Conservation (phyloP, 495 filamentous ascomycete species). For the Xylaria longipes region DNA sequence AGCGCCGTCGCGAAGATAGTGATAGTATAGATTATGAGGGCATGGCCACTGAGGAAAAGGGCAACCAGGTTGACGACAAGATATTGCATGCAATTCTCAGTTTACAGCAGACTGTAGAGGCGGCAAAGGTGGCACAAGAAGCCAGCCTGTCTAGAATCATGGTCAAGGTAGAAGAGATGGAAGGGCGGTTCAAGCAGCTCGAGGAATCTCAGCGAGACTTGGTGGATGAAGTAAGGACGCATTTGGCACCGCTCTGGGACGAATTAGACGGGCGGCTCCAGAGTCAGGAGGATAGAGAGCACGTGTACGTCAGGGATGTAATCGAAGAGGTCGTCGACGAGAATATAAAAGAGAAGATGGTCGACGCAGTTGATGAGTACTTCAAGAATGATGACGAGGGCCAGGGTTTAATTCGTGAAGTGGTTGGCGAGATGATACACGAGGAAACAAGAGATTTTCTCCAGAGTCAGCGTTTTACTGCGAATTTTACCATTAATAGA, state of each 20-base stretch:
- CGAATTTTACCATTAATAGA: background rate
- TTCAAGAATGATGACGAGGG: background rate
- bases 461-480: conserved; percentile 5
- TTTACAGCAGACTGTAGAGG: background rate
- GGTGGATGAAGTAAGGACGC: conserved; percentile 15
- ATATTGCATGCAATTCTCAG: conserved; percentile 8
- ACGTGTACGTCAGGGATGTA: background rate
- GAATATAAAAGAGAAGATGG: conserved; percentile 8
- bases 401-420: conserved; percentile 2
- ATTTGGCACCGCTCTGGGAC: conserved; percentile 15
- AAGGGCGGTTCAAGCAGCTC: conserved; percentile 14
- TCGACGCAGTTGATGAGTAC: conserved; percentile 11
- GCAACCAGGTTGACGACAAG: background rate
- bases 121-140: background rate
- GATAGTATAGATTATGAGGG: background rate
- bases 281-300: conserved; percentile 11
- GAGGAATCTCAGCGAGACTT: conserved; percentile 18
- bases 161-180: conserved; percentile 11
- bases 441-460: conserved; percentile 17
- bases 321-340: conserved; percentile 18
- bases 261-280: conserved; percentile 4
- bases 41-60: background rate
- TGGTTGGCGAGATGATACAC: background rate
- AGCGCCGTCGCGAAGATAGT: conserved; percentile 7
- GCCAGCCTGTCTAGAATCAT: background rate